Evolutionary conservation across 1,284 basidiomycete genomes (phyloP).

Genomic region (Coniferiporia weirii): DNA sequence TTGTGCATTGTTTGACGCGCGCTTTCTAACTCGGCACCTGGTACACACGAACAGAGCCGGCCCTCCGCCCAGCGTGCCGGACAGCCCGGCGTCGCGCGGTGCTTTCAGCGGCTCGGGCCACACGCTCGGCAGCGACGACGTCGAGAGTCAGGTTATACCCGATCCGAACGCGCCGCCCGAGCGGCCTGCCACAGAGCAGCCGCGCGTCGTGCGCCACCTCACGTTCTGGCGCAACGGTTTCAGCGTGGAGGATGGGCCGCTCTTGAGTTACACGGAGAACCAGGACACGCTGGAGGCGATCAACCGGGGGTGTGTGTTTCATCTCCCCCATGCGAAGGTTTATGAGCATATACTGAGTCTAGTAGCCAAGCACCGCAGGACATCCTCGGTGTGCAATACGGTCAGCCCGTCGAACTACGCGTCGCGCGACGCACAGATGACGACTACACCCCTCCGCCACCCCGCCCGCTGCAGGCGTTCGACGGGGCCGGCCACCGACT

Average conservation of each 20-base stretch:
- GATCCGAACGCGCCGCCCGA: conserved; percentile 47
- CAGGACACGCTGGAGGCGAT: conserved; percentile 73
- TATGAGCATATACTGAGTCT: background rate
- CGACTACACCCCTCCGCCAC: conserved; percentile 59
- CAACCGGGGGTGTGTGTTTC: conserved; percentile 63
- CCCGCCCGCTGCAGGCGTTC: conserved; percentile 49
- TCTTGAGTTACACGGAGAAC: conserved; percentile 80
- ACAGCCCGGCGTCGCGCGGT: conserved; percentile 22
- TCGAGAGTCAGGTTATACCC: conserved; percentile 66
- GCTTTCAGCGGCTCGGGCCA: conserved; percentile 72
- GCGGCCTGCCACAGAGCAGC: conserved; percentile 37
- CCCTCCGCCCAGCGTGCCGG: conserved; percentile 28
- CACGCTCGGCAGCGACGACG: conserved; percentile 83
- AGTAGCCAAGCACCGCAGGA: conserved; percentile 71
- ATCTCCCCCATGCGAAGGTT: background rate
- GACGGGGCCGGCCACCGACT: conserved; percentile 79
- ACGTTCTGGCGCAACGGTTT: conserved; percentile 97
- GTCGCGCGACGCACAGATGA: conserved; percentile 75
- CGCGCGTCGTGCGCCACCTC: conserved; percentile 68
- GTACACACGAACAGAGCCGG: conserved; percentile 35
- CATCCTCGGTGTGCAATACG: conserved; percentile 71
- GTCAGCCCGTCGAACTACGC: conserved; percentile 84
- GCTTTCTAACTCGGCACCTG: background rate
- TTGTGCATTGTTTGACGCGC: background rate
- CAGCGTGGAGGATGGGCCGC: conserved; percentile 84